A percentile compares a stretch with the other conserved stretches of the same genome.
Evolutionary conservation across 768 basidiomycete genomes (phyloP).

Genomic region (Boletellus emodensis): DNA sequence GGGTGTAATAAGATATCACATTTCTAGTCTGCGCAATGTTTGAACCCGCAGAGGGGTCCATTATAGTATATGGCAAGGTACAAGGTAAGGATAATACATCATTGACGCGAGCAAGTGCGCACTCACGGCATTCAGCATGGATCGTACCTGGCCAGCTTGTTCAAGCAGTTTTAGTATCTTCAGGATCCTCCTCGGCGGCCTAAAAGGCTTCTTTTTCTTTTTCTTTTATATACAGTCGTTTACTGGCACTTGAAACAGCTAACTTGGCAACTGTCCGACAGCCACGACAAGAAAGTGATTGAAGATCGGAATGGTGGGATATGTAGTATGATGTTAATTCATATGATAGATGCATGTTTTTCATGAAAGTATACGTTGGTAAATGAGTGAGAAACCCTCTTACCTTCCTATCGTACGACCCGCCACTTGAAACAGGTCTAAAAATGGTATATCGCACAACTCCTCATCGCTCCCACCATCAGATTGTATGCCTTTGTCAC

Average conservation of each 20-base stretch:
- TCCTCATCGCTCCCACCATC: background rate
- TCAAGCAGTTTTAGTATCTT: background rate
- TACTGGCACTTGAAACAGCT: background rate
- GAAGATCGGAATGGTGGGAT: background rate
- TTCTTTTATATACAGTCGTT: background rate
- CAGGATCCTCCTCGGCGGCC: background rate
- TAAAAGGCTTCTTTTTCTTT: no score
- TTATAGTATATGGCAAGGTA: background rate
- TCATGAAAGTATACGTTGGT: background rate
- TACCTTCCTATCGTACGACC: background rate
- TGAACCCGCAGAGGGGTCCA: background rate
- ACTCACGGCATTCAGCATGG: constrained; percentile 31
- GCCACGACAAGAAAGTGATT: background rate
- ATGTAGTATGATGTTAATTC: background rate
- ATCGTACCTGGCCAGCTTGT: constrained; percentile 24
- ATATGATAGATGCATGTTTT: background rate
- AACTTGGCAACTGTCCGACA: background rate
- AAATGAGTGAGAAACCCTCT: background rate
- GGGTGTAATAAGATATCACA: constrained; percentile 12
- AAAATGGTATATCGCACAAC: background rate
- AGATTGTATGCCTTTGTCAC: background rate
- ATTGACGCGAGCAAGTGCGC: background rate
- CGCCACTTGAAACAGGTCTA: background rate
- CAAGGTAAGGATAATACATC: background rate
- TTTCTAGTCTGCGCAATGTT: background rate